phyloP scores from a whole-genome alignment of 1,284 basidiomycete genomes.

The Malassezia sympodialis region DNA sequence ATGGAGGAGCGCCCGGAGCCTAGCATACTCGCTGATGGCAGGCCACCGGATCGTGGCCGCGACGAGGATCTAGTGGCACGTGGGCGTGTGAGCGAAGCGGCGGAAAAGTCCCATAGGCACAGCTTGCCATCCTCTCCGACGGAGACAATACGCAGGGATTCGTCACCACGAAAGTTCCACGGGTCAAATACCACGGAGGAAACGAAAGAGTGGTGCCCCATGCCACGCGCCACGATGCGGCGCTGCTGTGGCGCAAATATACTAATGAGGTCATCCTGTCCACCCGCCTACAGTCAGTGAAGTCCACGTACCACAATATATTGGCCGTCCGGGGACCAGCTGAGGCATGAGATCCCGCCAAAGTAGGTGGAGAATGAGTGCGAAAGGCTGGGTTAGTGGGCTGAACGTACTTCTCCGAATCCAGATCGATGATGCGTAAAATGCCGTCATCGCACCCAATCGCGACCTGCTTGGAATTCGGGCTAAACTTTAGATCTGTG shows the following conservation, averaged over 20 bases:
- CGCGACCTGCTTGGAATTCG: slow-evolving; percentile 31
- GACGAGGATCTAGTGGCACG: background rate
- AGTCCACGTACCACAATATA: slow-evolving; percentile 63
- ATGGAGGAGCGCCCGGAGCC: background rate
- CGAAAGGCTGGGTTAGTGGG: slow-evolving; percentile 18
- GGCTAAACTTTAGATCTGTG: slow-evolving; percentile 39
- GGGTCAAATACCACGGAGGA: slow-evolving; percentile 81
- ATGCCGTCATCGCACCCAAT: slow-evolving; percentile 35
- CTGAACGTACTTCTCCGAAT: slow-evolving; percentile 20
- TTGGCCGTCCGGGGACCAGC: slow-evolving; percentile 88
- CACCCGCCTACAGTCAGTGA: slow-evolving; percentile 53
- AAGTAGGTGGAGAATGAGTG: slow-evolving; percentile 39
- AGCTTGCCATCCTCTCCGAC: slow-evolving; percentile 43
- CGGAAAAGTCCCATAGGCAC: slow-evolving; percentile 40
- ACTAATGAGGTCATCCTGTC: slow-evolving; percentile 85
- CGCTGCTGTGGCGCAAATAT: slow-evolving; percentile 36
- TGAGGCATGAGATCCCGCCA: slow-evolving; percentile 61
- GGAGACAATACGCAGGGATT: slow-evolving; percentile 30
- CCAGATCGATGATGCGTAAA: slow-evolving; percentile 35
- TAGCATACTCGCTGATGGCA: background rate
- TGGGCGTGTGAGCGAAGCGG: slow-evolving; percentile 4
- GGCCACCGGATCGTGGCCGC: background rate
- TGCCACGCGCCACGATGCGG: slow-evolving; percentile 78
- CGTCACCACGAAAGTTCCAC: slow-evolving; percentile 54
- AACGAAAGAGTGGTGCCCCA: slow-evolving; percentile 91